Evolutionary conservation across 495 filamentous ascomycete genomes (phyloP).

Genomic region (Cercophora samala): DNA sequence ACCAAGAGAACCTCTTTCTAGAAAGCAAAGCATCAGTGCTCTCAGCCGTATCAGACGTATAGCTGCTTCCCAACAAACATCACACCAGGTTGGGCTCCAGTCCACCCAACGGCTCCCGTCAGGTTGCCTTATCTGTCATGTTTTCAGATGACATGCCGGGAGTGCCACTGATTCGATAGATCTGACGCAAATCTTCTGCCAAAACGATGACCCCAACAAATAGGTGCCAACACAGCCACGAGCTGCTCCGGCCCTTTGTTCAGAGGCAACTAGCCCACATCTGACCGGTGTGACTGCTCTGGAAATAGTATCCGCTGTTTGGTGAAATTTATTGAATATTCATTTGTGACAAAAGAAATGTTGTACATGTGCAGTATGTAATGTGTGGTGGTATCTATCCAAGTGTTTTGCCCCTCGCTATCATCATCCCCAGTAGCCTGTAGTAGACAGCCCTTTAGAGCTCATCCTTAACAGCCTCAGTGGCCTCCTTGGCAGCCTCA

Average conservation of each 20-base stretch:
- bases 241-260: background rate
- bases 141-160: no score
- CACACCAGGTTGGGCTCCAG: background rate
- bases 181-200: no score
- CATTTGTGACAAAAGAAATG: slow-evolving; percentile 12
- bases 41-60: no score
- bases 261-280: no score
- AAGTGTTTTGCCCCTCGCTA: background rate
- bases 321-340: no score
- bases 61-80: background rate
- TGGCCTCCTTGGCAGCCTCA: background rate
- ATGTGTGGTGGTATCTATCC: background rate
- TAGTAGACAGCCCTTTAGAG: slow-evolving; percentile 4
- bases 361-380: slow-evolving; percentile 12
- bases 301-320: background rate
- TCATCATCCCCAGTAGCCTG: background rate
- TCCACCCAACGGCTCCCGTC: background rate
- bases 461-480: slow-evolving; percentile 15
- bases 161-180: no score
- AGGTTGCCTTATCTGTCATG: no score
- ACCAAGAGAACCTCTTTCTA: no score
- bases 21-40: no score
- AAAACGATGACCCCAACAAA: background rate
- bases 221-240: background rate
- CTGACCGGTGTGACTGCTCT: background rate